Evolutionary conservation across 345 rosid genomes (phyloP), one percentile per base, ranked within the genome.

Genomic region (Rhizophora apiculata): DNA sequence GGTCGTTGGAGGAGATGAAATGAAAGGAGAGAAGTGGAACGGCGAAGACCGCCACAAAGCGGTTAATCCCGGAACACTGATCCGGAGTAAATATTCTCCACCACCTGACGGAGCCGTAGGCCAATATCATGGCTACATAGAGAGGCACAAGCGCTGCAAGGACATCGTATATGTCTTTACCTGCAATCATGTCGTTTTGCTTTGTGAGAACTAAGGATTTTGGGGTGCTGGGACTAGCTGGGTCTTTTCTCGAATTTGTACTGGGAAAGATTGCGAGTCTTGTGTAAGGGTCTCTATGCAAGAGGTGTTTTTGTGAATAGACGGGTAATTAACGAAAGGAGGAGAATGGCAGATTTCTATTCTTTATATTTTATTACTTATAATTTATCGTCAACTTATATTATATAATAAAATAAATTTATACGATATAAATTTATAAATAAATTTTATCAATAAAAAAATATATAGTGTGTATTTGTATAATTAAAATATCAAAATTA

Each of bases 61-160:
- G 89, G 82, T 90, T 88, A 68, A 90, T 90, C 10, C 96, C 96
- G 8, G 96, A 88, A 73, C 96, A 90, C 60, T 90, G 96, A 73
- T 86, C 90, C 10, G 94, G 90, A 4, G 94, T 86, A 80, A 91
- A 91, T 74, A 91, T 88, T 63, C 86, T 88, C 97, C 97, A 91
- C 97, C 97, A 91, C 46, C 92, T 77, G 32, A 91, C 97, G 27
- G 97, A 91, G 13, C 95, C 97, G 56, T 91, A 91, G 60, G 97
- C 97, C 9, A 91, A 64, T 16, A 88, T 82, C 97, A 91, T 91
- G 19, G 97, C 95, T 16, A 91, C 92, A 48, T 91, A 91, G 22
- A 91, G 78, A 22, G 97, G 97, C 31, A 91, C 89, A 69, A 91
- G 80, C 5, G 95, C 97, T 5, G 95, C 89, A 24, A 91, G 85